phyloP scores from a whole-genome alignment of 2,329 filamentous ascomycete species.

The Monilinia aucupariae region DNA sequence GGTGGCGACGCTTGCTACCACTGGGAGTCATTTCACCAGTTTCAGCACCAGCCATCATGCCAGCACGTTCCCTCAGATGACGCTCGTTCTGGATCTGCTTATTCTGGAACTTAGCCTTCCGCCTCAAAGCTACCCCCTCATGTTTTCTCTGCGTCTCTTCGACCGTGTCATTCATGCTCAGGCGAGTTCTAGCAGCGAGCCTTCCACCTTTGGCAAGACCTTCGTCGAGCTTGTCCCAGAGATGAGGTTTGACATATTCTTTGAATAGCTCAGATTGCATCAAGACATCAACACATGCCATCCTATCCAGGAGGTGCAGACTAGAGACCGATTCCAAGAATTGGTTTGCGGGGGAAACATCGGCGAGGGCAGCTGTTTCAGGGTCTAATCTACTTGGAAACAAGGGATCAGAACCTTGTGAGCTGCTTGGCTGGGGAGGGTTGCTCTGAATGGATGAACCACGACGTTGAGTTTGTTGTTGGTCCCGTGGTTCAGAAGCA shows the following conservation, averaged over 20 bases:
- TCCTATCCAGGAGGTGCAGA: not conserved
- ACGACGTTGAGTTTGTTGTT: not conserved
- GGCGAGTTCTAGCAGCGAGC: not conserved
- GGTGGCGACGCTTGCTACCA: not conserved
- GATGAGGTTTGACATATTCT: not conserved
- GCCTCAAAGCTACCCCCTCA: not conserved
- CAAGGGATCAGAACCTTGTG: not conserved
- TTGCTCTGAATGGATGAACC: not conserved
- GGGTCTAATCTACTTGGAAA: not conserved
- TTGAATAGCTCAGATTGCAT: not conserved
- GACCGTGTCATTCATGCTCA: not conserved
- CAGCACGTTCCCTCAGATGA: not conserved
- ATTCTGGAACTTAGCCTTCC: not conserved
- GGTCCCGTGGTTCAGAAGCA: not conserved
- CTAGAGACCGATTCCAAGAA: not conserved
- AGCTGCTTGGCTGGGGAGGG: not conserved
- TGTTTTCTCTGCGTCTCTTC: not conserved
- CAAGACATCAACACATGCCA: conserved; percentile 1
- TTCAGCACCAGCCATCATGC: not conserved
- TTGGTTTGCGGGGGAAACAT: not conserved
- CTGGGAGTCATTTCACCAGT: not conserved
- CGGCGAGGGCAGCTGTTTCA: not conserved
- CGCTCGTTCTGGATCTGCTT: not conserved
- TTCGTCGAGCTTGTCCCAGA: not conserved
- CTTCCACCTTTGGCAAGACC: not conserved